Evolutionary conservation across 2,329 filamentous ascomycete species (phyloP), one percentile per base, ranked within the genome.

Genomic region (Fusarium subtropicale): DNA sequence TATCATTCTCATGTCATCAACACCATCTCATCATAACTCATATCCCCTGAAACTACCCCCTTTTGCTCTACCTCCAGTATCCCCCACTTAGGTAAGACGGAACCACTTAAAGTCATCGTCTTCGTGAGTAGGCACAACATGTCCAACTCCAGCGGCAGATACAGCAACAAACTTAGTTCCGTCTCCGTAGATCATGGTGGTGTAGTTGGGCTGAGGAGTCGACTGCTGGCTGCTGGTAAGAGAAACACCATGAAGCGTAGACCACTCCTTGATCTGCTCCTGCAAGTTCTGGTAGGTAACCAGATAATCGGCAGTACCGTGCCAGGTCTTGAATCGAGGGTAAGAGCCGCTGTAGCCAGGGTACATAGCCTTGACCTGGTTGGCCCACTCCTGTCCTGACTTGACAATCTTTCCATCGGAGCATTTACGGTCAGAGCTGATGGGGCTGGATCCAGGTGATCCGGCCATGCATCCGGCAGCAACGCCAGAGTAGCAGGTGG

Each of bases 311-410:
- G 73, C 77, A 26, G 81, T 83, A 39, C 87, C 87, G 69, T 89
- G 87, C 79, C 85, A 89, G 66, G 89, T 82, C 75, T 88, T 86
- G 83, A 90, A 86, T 60, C 81, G 83, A 0, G 87, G 87, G 4
- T 86, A 78, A 2, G 81, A 67, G 0, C 86, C 86, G 12, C 60
- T 62, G 58, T 78, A 89, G 34, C 81, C 81, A 0, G 85, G 84
- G 72, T 86, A 86, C 80, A 86, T 87, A 16, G 79, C 76, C 52
- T 75, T 70, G 1, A 81, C 81, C 28, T 79, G 72, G 54, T 81
- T 76, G 18, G 80, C 80, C 83, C 83, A 85, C 47, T 78, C 73
- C 38, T 74, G 56, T 13, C 79, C 80, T 1, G 80, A 81, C 54
- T 79, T 76, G 30, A 79, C 80, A 58, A 80, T 78, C 68, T 85